Conservation (phyloP, 139 green algal genomes). For the Tetradesmus lagerheimii region DNA sequence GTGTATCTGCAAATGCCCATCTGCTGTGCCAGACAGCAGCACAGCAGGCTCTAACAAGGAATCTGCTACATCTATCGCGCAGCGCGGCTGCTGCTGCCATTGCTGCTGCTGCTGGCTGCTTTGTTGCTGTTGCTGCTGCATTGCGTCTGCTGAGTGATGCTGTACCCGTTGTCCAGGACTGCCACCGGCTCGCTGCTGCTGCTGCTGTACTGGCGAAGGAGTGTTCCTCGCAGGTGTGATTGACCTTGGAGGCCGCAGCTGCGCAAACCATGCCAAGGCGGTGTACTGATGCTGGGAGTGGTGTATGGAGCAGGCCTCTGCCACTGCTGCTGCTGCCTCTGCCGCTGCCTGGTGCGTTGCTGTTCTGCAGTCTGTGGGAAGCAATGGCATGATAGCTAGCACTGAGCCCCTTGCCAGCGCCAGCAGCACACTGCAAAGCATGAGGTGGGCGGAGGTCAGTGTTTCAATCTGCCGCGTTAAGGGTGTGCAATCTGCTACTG, state of each 20-base stretch:
- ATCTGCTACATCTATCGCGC: not conserved
- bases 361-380: not conserved
- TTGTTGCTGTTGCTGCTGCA: not conserved
- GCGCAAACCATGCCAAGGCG: constrained; percentile 37
- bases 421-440: constrained; percentile 17
- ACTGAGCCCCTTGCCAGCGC: constrained; percentile 14
- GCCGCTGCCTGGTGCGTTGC: not conserved
- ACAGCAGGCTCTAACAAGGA: constrained; percentile 38
- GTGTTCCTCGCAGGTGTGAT: not conserved
- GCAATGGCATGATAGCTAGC: not conserved
- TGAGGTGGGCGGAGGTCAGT: not conserved
- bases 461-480: not conserved
- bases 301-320: not conserved
- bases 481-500: not conserved
- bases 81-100: not conserved
- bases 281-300: constrained; percentile 9
- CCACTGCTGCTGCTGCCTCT: constrained; percentile 9
- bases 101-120: constrained; percentile 15
- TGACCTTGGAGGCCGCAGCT: not conserved
- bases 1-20: constrained; percentile 75
- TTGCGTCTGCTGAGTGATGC: not conserved
- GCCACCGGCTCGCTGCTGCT: not conserved
- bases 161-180: not conserved
- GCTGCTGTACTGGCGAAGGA: not conserved
- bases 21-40: constrained; percentile 69